Percentiles rank a stretch among this genome's conserved stretches.
phyloP scores from a whole-genome alignment of 345 rosid species.

The Murraya koenigii region DNA sequence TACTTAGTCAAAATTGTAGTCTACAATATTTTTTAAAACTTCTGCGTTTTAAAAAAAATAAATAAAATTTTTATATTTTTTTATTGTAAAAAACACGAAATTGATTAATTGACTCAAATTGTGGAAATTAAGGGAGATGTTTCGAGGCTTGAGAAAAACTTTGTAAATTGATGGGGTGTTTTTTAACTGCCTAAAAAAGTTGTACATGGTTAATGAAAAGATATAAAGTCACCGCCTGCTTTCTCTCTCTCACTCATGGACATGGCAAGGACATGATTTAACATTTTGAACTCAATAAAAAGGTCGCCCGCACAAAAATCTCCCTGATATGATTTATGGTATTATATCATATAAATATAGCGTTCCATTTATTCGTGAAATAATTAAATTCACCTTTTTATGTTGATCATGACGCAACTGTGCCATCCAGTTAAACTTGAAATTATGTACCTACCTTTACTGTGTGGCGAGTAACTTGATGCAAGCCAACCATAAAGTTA shows the following conservation, averaged over 20 bases:
- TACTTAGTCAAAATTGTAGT: no score
- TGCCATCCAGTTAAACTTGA: background rate
- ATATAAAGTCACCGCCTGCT: slow-evolving; percentile 8
- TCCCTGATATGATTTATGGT: background rate
- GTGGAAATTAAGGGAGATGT: no score
- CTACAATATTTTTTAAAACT: no score
- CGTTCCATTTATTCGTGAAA: background rate
- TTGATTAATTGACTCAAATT: no score
- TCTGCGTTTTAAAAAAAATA: no score
- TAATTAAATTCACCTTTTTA: slow-evolving; percentile 18
- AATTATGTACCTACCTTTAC: background rate
- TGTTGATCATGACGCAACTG: slow-evolving; percentile 4
- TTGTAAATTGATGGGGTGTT: background rate
- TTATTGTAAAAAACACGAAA: no score
- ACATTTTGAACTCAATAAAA: slow-evolving; percentile 18
- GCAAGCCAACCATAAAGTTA: background rate
- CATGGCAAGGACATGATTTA: slow-evolving; percentile 11
- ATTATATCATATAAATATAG: no score
- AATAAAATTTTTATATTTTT: no score
- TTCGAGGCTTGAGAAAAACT: background rate
- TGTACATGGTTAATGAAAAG: slow-evolving; percentile 7
- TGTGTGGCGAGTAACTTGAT: background rate
- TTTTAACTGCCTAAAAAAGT: background rate
- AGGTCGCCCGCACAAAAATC: slow-evolving; percentile 1
- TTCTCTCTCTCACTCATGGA: background rate